Conservation (phyloP, 345 rosid species). For the Toxicodendron radicans region DNA sequence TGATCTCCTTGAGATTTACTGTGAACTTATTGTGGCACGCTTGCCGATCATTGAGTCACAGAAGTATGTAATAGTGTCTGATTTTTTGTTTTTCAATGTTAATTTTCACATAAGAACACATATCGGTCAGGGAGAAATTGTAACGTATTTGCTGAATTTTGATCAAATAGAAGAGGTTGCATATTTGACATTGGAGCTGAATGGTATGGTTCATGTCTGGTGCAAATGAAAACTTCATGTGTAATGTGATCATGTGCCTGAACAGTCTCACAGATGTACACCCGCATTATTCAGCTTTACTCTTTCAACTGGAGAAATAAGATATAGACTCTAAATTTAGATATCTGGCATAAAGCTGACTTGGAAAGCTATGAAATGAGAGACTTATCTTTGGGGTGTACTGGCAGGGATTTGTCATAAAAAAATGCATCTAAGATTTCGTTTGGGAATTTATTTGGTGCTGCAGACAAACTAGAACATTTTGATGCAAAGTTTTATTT, state of each 20-base stretch:
- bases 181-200: conserved; percentile 3
- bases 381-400: conserved; percentile 7
- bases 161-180: background rate
- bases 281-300: background rate
- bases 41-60: conserved; percentile 84
- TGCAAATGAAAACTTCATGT: background rate
- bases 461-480: background rate
- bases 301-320: background rate
- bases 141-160: background rate
- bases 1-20: conserved; percentile 75
- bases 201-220: background rate
- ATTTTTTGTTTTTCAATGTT: background rate
- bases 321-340: background rate
- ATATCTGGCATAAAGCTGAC: background rate
- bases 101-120: background rate
- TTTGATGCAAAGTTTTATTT: background rate
- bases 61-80: conserved; percentile 43
- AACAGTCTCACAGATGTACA: background rate
- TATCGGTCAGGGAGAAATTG: background rate
- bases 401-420: conserved; percentile 2
- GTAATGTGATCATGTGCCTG: background rate
- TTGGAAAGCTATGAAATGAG: background rate
- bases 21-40: conserved; percentile 72
- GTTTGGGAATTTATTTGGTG: background rate
- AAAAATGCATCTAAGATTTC: conserved; percentile 28